phyloP scores from a whole-genome alignment of 345 rosid species.

The Melaleuca quinquenervia region DNA sequence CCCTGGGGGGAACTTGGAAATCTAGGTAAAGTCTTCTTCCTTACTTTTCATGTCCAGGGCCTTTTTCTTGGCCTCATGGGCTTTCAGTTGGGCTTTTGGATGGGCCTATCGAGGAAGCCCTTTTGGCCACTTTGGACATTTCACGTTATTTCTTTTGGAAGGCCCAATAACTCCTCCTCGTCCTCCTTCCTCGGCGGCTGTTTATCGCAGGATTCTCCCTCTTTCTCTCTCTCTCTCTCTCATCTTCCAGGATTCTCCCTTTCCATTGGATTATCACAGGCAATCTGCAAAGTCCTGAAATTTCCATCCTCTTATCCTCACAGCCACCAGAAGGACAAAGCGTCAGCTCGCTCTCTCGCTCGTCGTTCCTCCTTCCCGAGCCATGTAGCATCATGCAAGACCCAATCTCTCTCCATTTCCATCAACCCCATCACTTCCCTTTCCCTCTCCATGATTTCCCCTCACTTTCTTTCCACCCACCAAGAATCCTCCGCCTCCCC shows the following conservation, averaged over 20 bases:
- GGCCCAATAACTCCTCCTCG: neutral
- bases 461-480: slow-evolving; percentile 11
- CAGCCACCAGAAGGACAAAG: neutral
- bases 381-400: neutral
- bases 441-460: neutral
- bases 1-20: neutral
- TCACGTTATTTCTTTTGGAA: neutral
- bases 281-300: neutral
- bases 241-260: neutral
- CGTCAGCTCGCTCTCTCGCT: neutral
- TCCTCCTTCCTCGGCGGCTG: neutral
- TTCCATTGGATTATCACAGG: neutral
- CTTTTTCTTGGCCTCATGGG: neutral
- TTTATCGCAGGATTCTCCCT: fast-evolving
- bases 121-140: neutral
- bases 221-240: neutral
- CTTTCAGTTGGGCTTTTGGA: neutral
- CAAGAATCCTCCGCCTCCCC: slow-evolving; percentile 11
- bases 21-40: neutral
- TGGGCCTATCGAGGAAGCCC: no score
- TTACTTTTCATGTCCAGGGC: neutral
- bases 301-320: neutral
- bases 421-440: slow-evolving; percentile 10
- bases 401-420: neutral
- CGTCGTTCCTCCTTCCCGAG: neutral